phyloP scores from a whole-genome alignment of 169 alveolate species.

The Blepharisma undulans region DNA sequence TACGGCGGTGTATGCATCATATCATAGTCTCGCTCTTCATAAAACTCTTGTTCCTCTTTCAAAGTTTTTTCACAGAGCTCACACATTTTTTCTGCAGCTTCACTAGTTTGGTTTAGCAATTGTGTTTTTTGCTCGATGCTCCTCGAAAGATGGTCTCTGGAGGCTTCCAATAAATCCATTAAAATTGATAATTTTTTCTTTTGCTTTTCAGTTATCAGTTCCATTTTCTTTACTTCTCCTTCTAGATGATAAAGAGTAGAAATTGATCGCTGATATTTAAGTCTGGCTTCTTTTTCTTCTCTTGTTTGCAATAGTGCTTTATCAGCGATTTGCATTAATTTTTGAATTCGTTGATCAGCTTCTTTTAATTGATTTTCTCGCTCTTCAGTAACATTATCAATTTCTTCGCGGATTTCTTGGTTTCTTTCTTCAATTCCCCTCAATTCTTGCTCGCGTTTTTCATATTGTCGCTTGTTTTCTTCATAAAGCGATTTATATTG shows the following conservation, averaged over 20 bases:
- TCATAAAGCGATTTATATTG: conserved; percentile 6
- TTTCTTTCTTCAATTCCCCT: background rate
- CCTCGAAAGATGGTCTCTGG: conserved; percentile 34
- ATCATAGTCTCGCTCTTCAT: conserved; percentile 26
- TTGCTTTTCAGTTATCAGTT: conserved; percentile 18
- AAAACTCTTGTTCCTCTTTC: conserved; percentile 27
- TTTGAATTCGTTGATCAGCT: background rate
- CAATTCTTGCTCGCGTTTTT: background rate
- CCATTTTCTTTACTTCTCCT: background rate
- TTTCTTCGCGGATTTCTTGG: background rate
- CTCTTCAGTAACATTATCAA: background rate
- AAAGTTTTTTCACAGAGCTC: conserved; percentile 31
- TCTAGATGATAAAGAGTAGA: background rate
- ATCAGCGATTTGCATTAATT: conserved; percentile 20
- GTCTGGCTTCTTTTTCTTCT: conserved; percentile 31
- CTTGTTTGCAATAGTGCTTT: background rate
- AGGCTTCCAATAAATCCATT: conserved; percentile 14
- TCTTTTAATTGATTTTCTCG: background rate
- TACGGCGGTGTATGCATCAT: conserved; percentile 41
- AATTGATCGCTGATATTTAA: conserved; percentile 30
- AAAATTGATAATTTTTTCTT: background rate
- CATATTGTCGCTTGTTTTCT: background rate
- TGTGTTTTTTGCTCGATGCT: conserved; percentile 12
- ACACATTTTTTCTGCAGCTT: conserved; percentile 36
- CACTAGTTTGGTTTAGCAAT: conserved; percentile 25